Evolutionary conservation across 176 grass and related monocot genomes (phyloP), one percentile per base, ranked within the genome.

Genomic region (Carex cristatella): DNA sequence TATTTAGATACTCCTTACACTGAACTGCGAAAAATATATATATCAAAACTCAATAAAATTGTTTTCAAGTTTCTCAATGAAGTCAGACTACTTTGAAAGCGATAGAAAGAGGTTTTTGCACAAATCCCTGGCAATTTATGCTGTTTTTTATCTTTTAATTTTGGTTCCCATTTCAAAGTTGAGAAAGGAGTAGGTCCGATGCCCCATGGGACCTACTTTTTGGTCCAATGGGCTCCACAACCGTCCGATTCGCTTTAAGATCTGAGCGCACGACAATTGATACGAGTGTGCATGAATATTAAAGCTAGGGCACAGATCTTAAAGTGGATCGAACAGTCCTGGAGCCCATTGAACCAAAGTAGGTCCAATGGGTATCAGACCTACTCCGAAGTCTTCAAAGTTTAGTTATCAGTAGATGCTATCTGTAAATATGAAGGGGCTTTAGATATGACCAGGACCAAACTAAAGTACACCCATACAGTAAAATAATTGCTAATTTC

Each of bases 331-430:
- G 23, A 23, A 23, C 23, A 23, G 23, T 23, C 23, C 23, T 23
- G 23, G 23, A 23, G 23, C 23, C 23, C 23, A 23, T 23, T 23
- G 23, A 23, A 23, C 23, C 23, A 23, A 23, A 23, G 23, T 23
- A 23, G 23, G 23, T 23, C 23, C 23, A 23, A 23, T 23, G 23
- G 23, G 23, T 23, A 23, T 23, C 23, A 0, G 23, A 23, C 23
- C 23, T 23, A 23, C 23, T 23, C 23, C 23, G 23, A 23, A 23
- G 23, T 23, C 23, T 49, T 3, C 10, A 53, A 54, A 30, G 10
- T 54, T 76, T 51, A 75, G 18, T 53, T 76, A 76, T 30, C 46
- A 76, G 48, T 76, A 31, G 44, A 76, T 76, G 48, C 44, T 76
- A 23, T 23, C 72, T 76, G 72, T 55, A 73, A 51, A 73, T 18